Base-by-base conservation (phyloP, 306 rosid genomes). In the Glycine tomentella region DNA sequence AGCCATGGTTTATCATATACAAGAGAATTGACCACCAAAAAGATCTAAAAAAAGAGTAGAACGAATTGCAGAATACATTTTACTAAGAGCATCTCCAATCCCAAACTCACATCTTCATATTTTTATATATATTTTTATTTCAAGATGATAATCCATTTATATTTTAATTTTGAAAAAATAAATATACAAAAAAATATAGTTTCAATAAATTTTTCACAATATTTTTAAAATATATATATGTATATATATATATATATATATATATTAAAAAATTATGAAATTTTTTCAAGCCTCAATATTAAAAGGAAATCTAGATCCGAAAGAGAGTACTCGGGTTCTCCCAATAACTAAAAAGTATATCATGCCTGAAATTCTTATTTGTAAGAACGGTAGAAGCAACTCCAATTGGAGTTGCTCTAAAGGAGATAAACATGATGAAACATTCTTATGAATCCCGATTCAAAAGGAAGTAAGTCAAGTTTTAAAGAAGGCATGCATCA, bases 401-500 rank as follows among this genome's bases (percentile, higher is more conserved):
- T 25, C 31, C 5, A 8, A 1, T 36, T 12, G 16, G 20, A 63
- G 48, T 34, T 63, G 46, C 4, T 38, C 48, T 63, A 65, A 38
- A 57, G 69, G 65, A 58, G 72, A 70, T 7, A 45, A 51, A 57
- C 74, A 58, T 20, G n/a, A 57, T 38, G 7, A 69, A 25, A 69
- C 20, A 12, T 42, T 64, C 63, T 55, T 20, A 13, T 45, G 52
- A 72, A 83, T 53, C 71, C 63, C 15, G 8, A 33, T 52, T 63
- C 49, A 50, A 59, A 74, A 40, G 62, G 20, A 73, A 78, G 49
- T 45, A 83, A 4, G 80, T 55, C 80, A 40, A 66, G 62, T 57
- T 67, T 25, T 42, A 13, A 59, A 72, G 36, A 20, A 46, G 55
- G 31, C 52, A 77, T 10, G 46, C 55, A 44, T 53, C 38, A 14